Conservation (phyloP, 805 yeast species). For the Debaryomyces castellii region DNA sequence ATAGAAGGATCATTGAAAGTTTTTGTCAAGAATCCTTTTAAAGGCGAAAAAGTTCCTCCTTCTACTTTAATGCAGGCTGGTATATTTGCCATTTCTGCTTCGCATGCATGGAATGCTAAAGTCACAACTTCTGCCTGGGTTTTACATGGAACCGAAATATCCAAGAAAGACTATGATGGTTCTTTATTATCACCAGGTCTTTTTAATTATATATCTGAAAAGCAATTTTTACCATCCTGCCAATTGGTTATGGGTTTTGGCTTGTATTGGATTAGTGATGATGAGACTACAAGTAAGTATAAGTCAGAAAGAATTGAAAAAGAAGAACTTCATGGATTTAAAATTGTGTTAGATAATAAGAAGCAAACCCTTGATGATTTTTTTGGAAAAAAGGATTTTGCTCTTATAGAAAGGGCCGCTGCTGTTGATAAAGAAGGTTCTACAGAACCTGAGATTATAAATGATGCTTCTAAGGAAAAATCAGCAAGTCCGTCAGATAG, state of each 20-base stretch:
- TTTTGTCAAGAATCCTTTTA: constrained; percentile 75
- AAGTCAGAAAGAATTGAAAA: constrained; percentile 25
- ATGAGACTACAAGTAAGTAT: constrained; percentile 43
- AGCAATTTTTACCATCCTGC: constrained; percentile 69
- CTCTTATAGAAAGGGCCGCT: not conserved
- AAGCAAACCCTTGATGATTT: constrained; percentile 34
- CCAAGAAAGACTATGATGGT: constrained; percentile 67
- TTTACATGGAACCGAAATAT: constrained; percentile 65
- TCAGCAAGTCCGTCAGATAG: not conserved
- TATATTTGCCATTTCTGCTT: constrained; percentile 72
- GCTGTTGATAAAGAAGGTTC: not conserved
- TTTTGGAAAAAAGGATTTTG: not conserved
- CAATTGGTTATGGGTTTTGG: constrained; percentile 90
- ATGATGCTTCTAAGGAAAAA: not conserved
- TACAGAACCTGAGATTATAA: not conserved
- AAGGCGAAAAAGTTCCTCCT: constrained; percentile 75
- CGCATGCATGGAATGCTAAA: constrained; percentile 89
- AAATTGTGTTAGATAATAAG: constrained; percentile 32
- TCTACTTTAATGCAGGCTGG: constrained; percentile 89
- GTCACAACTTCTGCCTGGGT: constrained; percentile 83
- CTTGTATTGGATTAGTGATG: constrained; percentile 69
- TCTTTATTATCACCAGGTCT: constrained; percentile 60
- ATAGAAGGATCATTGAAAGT: constrained; percentile 72
- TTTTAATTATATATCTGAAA: constrained; percentile 54
- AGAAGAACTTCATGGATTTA: constrained; percentile 39